phyloP scores from a whole-genome alignment of 108 stramenopile genomes.

The Skeletonema potamos region DNA sequence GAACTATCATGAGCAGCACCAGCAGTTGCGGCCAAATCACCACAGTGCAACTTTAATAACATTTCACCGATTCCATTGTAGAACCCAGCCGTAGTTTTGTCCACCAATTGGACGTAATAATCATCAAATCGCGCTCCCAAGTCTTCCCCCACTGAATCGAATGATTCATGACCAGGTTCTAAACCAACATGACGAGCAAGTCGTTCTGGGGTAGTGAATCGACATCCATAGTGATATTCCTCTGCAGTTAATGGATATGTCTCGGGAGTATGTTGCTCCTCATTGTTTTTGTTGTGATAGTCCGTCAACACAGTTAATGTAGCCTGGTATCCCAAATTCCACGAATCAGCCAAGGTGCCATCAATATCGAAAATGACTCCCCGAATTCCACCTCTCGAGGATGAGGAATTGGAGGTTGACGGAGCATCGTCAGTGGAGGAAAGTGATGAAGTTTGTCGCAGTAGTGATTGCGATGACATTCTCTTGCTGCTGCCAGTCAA shows the following conservation, averaged over 20 bases:
- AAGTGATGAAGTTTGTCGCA: neutral
- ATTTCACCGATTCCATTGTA: constrained; percentile 67
- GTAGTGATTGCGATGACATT: neutral
- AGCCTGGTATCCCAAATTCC: constrained; percentile 83
- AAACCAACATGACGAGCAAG: constrained; percentile 84
- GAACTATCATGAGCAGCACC: neutral
- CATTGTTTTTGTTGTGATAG: constrained; percentile 46
- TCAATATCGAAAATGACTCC: constrained; percentile 85
- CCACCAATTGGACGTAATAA: constrained; percentile 74
- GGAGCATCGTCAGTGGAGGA: neutral
- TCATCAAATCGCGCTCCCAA: constrained; percentile 75
- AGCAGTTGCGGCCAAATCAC: neutral
- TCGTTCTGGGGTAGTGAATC: constrained; percentile 77
- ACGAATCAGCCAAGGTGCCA: constrained; percentile 84
- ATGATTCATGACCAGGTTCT: constrained; percentile 54
- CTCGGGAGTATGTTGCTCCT: constrained; percentile 11
- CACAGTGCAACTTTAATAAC: constrained; percentile 37
- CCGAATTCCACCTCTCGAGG: constrained; percentile 16
- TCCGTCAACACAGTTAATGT: constrained; percentile 67
- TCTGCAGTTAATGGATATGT: constrained; percentile 53
- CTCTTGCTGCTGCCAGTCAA: neutral
- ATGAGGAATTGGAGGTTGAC: neutral
- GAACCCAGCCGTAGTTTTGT: constrained; percentile 70
- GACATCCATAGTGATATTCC: constrained; percentile 69
- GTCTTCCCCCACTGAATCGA: constrained; percentile 53